These are phyloP conservation scores for Penicillium sp. DNA, from an alignment of 2,329 filamentous ascomycete species.

Conservation along the genomic window DNA sequence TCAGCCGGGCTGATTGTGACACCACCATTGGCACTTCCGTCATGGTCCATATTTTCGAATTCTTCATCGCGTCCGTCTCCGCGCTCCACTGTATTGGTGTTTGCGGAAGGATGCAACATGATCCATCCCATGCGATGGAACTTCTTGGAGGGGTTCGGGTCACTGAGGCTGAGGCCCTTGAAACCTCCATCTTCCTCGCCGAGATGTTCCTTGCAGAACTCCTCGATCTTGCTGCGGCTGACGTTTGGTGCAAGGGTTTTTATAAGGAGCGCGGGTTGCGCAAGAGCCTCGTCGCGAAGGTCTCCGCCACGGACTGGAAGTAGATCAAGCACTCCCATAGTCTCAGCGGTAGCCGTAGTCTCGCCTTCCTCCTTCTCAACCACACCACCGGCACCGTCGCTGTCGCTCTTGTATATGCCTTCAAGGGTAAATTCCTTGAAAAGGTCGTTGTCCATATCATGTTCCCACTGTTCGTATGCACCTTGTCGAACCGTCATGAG, in stretches of 20 bases:
- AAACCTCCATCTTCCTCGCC: constrained; percentile 89
- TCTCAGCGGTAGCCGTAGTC: constrained; percentile 85
- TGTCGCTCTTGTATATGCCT: constrained; percentile 89
- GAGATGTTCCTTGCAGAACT: constrained; percentile 90
- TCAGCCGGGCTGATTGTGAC: constrained; percentile 62
- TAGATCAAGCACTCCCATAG: constrained; percentile 86
- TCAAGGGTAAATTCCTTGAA: constrained; percentile 96
- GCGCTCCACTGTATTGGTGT: constrained; percentile 66
- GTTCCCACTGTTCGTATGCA: constrained; percentile 83
- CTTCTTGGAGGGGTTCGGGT: constrained; percentile 94
- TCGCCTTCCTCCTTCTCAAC: constrained; percentile 96
- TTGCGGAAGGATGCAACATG: constrained; percentile 79
- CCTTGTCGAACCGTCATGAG: constrained; percentile 77
- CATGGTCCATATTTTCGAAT: constrained; percentile 53
- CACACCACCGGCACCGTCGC: constrained; percentile 78
- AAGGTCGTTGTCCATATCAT: constrained; percentile 76
- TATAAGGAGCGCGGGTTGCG: constrained; percentile 90
- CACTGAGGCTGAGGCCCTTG: constrained; percentile 92
- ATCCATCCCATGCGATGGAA: constrained; percentile 99
- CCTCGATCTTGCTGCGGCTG: constrained; percentile 87
- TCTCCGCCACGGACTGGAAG: constrained; percentile 81
- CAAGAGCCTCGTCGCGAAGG: constrained; percentile 81
- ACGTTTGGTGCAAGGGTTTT: constrained; percentile 98
- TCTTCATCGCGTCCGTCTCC: constrained; percentile 71
- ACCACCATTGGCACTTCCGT: constrained; percentile 34